Base-by-base conservation (phyloP, 345 rosid species). In the Eucalyptus pumila region DNA sequence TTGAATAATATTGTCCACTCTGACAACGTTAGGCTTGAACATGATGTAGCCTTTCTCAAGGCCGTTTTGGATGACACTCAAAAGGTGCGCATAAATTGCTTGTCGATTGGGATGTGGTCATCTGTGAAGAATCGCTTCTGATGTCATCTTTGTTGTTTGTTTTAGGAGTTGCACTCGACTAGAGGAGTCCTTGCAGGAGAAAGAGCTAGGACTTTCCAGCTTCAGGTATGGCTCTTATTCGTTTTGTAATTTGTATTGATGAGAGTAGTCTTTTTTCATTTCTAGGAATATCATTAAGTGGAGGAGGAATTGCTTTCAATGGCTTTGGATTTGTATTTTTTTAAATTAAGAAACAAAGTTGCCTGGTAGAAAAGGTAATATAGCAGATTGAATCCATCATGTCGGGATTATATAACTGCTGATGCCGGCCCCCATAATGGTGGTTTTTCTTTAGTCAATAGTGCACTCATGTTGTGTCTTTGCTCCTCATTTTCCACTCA, bases 141-240 rank as follows among this genome's bases (percentile, higher is more conserved):
- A 15, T 30, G 44, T 21, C 72, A 76, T 50, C 16, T 54, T 37
- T 52, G 51, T 87, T 80, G 44, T 50, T 88, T 81, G 52, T 90
- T 62, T 9, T 87, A 96, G 97, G 99, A 98, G 94, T 93, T 98
- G 92, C 99, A 95, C 93, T 95, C 99, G 47, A 96, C 99, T 19
- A 92, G 99, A 92, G 99, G 99, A 92, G 98, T 97, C 91, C 99
- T 98, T 58, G 93, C 96, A 42, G 98, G 97, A 88, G 99, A 98
- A 93, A 95, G 99, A 90, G 96, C 97, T 23, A 94, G 99, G 93
- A 98, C 98, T 86, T 98, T 98, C 91, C 99, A 98, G 89, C 92
- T 97, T 86, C 99, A 98, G 99, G 99, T 96, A 89, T 60, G 86
- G 67, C 32, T 90, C 19, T 47, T 34, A 4, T 50, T 19, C 4